Evolutionary conservation across 768 basidiomycete genomes (phyloP).

Genomic region (Termitomyces heimii): DNA sequence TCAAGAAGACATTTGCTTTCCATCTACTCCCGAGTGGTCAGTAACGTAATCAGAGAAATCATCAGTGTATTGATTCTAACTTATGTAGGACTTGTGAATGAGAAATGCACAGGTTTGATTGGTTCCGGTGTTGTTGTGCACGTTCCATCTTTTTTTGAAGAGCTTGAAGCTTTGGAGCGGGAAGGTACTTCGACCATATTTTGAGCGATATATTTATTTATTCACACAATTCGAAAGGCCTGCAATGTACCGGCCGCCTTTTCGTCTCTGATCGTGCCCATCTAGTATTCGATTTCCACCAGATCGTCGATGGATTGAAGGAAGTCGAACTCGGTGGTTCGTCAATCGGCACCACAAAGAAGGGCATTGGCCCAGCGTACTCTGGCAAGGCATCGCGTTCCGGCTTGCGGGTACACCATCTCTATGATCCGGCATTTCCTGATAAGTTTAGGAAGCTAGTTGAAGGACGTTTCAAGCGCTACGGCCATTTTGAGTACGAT

Average conservation of each 20-base stretch:
- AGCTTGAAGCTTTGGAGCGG: conserved; percentile 78
- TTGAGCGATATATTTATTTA: neutral
- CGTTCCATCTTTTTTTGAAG: conserved; percentile 89
- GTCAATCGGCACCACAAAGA: conserved; percentile 97
- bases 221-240: conserved; percentile 43
- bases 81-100: conserved; percentile 73
- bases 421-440: conserved; percentile 87
- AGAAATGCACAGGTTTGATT: conserved; percentile 78
- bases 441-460: conserved; percentile 92
- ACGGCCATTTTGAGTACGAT: conserved; percentile 97
- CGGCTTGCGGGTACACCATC: conserved; percentile 92
- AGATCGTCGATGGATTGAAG: conserved; percentile 98
- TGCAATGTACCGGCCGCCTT: conserved; percentile 77
- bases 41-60: neutral
- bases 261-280: conserved; percentile 96
- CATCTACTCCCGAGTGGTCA: conserved; percentile 91
- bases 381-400: conserved; percentile 96
- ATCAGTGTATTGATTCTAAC: neutral
- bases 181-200: conserved; percentile 52
- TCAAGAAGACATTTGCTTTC: conserved; percentile 87
- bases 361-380: conserved; percentile 98
- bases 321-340: conserved; percentile 94
- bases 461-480: conserved; percentile 96
- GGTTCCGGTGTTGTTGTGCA: conserved; percentile 97
- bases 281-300: conserved; percentile 98